phyloP scores from a whole-genome alignment of 176 grass and related monocot genomes.

The Juncus effusus region DNA sequence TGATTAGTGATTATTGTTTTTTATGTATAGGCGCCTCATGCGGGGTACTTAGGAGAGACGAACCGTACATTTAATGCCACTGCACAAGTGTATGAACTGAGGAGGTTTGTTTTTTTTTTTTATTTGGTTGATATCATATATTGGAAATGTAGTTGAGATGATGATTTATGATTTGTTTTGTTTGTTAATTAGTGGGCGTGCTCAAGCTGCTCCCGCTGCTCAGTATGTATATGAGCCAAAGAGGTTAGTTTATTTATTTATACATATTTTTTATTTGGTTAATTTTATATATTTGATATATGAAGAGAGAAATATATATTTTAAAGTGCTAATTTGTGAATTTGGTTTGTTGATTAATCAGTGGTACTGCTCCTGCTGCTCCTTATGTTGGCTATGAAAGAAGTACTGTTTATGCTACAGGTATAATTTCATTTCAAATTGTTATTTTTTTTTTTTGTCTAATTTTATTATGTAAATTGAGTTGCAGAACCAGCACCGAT shows the following conservation, averaged over 20 bases:
- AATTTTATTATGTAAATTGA: constrained; percentile 2
- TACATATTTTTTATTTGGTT: background rate
- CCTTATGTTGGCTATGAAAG: constrained; percentile 15
- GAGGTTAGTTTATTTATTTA: background rate
- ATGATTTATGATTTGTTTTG: too few species aligned
- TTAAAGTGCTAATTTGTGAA: constrained; percentile 4
- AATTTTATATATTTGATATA: background rate
- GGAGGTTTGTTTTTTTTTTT: background rate
- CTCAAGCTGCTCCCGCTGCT: too few species aligned
- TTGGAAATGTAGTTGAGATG: background rate
- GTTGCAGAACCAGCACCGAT: constrained; percentile 16
- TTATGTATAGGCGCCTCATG: constrained; percentile 23
- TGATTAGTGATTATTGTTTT: background rate
- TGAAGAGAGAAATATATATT: background rate
- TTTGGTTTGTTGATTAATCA: background rate
- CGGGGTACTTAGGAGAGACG: background rate
- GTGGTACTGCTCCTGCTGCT: constrained; percentile 1
- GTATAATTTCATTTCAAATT: background rate
- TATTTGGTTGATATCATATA: background rate
- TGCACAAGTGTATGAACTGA: constrained; percentile 19
- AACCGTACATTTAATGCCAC: background rate
- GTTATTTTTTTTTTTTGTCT: background rate
- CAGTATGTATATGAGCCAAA: too few species aligned
- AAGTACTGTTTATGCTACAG: constrained; percentile 6
- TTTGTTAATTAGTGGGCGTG: too few species aligned